These are phyloP conservation scores for Atkinsonella texensis DNA, from an alignment of 2,329 filamentous ascomycete genomes.

Conservation along the genomic window DNA sequence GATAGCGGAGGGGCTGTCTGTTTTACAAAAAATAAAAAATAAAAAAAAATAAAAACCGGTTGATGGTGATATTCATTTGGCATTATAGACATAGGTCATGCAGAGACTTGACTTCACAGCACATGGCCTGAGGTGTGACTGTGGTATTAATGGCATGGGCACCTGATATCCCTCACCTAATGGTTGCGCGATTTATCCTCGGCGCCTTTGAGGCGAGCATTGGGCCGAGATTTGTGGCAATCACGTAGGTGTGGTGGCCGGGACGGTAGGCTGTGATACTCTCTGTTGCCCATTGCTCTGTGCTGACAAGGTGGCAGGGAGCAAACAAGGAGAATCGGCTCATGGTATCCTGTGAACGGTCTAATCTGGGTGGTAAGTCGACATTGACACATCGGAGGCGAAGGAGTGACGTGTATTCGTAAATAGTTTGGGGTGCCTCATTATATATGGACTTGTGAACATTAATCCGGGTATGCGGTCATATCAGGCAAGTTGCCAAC, in stretches of 20 bases:
- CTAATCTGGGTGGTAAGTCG: conserved; percentile 37
- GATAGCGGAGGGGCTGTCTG: too few species aligned
- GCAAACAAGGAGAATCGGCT: conserved; percentile 42
- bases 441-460: conserved; percentile 47
- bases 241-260: conserved; percentile 51
- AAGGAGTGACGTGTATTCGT: conserved; percentile 5
- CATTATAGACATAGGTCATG: too few species aligned
- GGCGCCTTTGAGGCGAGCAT: conserved; percentile 41
- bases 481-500: conserved; percentile 32
- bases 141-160: conserved; percentile 40
- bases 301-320: conserved; percentile 22
- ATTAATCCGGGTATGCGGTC: conserved; percentile 32
- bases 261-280: conserved; percentile 21
- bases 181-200: conserved; percentile 42
- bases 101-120: too few species aligned
- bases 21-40: too few species aligned
- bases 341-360: conserved; percentile 51
- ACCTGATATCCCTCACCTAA: conserved; percentile 33
- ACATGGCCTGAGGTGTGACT: conserved; percentile 39
- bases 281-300: conserved; percentile 3
- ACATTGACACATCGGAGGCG: neutral
- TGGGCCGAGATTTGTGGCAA: conserved; percentile 40
- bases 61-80: too few species aligned
- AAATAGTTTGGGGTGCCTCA: conserved; percentile 36
- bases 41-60: too few species aligned